These are phyloP conservation scores for Hordeum pubiflorum DNA, from an alignment of 202 grass and related monocot genomes.

Conservation along the genomic window DNA sequence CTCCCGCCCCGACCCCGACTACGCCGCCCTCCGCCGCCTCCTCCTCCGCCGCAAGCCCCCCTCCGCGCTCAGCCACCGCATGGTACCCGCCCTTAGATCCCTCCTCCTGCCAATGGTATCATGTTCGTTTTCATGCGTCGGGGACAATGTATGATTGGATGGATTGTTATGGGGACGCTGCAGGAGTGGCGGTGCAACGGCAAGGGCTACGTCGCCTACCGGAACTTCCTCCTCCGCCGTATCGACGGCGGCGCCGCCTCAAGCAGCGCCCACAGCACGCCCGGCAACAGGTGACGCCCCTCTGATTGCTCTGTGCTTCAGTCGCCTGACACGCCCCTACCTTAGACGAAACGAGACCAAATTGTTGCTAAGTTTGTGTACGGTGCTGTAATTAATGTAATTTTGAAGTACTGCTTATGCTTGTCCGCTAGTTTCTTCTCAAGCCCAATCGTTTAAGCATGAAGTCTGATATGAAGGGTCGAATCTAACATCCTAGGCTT, in stretches of 20 bases:
- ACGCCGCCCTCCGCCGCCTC: constrained; percentile 64
- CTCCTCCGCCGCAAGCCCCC: constrained; percentile 67
- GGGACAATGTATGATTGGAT: constrained; percentile 19
- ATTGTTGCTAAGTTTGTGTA: not conserved
- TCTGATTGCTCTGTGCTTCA: not conserved
- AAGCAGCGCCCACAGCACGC: constrained; percentile 61
- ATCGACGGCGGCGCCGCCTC: constrained; percentile 32
- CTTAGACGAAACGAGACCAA: not conserved
- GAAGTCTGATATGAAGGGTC: not conserved
- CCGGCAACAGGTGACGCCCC: constrained; percentile 57
- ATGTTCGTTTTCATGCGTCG: not conserved
- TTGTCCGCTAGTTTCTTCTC: not conserved
- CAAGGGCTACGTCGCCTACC: constrained; percentile 70
- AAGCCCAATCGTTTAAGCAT: constrained; percentile 14
- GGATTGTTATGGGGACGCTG: not conserved
- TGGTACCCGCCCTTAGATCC: constrained; percentile 36
- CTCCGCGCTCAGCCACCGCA: constrained; percentile 45
- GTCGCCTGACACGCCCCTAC: not conserved
- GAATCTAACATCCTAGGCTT: constrained; percentile 26
- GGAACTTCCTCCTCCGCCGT: constrained; percentile 67
- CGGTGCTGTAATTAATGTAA: not conserved
- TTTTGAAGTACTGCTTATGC: not conserved
- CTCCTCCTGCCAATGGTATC: not conserved
- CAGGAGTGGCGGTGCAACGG: constrained; percentile 93
- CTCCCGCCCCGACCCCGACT: constrained; percentile 58